Percentiles rank a stretch among this genome's conserved stretches.
Conservation (phyloP, 2,329 filamentous ascomycete genomes). For the Clarireedia homoeocarpa region DNA sequence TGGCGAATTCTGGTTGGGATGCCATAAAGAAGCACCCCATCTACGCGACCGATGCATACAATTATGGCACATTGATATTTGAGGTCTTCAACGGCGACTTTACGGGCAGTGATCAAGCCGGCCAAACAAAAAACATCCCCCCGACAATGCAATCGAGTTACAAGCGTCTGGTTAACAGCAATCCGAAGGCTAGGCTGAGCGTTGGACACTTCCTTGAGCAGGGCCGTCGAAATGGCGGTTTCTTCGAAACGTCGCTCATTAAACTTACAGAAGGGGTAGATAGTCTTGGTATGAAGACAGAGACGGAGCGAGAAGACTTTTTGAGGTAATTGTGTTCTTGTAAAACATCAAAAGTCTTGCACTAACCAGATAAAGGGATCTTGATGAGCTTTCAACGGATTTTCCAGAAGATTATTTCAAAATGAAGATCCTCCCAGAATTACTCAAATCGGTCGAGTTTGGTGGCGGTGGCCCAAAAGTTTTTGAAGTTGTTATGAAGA, state of each 20-base stretch:
- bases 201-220: constrained; percentile 85
- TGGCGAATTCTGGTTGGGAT: constrained; percentile 85
- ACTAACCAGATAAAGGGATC: constrained; percentile 42
- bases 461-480: constrained; percentile 92
- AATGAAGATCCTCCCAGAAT: constrained; percentile 88
- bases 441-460: constrained; percentile 98
- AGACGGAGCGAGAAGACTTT: constrained; percentile 77
- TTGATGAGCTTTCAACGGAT: constrained; percentile 82
- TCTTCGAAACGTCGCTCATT: constrained; percentile 90
- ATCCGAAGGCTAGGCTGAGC: constrained; percentile 81
- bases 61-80: constrained; percentile 74
- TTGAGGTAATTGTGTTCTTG: constrained; percentile 48
- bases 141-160: constrained; percentile 86
- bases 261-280: constrained; percentile 90
- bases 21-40: constrained; percentile 75
- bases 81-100: constrained; percentile 90
- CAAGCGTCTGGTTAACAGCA: constrained; percentile 78
- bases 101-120: constrained; percentile 66
- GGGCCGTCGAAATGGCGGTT: constrained; percentile 70
- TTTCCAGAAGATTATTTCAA: constrained; percentile 98
- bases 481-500: constrained; percentile 81
- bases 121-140: constrained; percentile 79
- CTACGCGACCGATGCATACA: constrained; percentile 78
- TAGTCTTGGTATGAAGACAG: constrained; percentile 79
- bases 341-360: not conserved